Percentiles rank a stretch among this genome's conserved stretches.
Evolutionary conservation across 1,284 basidiomycete species (phyloP).

Genomic region (Cutaneotrichosporon cyanovorans): DNA sequence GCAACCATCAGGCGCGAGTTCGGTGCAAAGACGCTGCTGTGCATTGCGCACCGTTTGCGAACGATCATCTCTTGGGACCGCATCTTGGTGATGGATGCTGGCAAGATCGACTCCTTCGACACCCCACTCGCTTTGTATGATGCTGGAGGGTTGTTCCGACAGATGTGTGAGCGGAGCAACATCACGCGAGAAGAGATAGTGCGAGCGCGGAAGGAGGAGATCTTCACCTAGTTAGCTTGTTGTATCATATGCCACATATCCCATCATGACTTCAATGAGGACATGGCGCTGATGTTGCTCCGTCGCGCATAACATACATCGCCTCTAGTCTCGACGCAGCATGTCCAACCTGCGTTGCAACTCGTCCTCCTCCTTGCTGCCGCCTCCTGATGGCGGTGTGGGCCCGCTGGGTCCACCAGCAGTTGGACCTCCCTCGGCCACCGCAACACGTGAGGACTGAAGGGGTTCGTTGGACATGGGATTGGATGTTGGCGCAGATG

Average conservation of each 20-base stretch:
- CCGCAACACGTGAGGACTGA: slow-evolving; percentile 60
- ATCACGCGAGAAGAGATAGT: slow-evolving; percentile 45
- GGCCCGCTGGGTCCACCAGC: slow-evolving; percentile 14
- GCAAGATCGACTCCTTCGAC: slow-evolving; percentile 39
- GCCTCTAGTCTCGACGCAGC: slow-evolving; percentile 52
- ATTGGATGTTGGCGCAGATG: slow-evolving; percentile 69
- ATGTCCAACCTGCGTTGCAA: slow-evolving; percentile 80
- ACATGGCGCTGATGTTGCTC: too few relatives aligned
- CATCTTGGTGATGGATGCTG: slow-evolving; percentile 41
- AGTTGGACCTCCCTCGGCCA: slow-evolving; percentile 58
- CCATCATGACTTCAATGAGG: too few relatives aligned
- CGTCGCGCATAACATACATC: too few relatives aligned
- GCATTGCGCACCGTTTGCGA: slow-evolving; percentile 66
- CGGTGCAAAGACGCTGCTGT: slow-evolving; percentile 51
- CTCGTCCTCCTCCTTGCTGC: slow-evolving; percentile 71
- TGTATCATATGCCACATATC: background rate
- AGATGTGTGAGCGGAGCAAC: slow-evolving; percentile 41
- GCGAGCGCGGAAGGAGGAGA: slow-evolving; percentile 12
- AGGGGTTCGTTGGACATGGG: slow-evolving; percentile 56
- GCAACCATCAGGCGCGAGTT: slow-evolving; percentile 65
- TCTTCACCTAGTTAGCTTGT: background rate
- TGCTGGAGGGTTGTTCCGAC: slow-evolving; percentile 36
- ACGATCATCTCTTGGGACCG: slow-evolving; percentile 54
- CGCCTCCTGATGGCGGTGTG: slow-evolving; percentile 45
- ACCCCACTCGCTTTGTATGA: slow-evolving; percentile 41